Evolutionary conservation across 495 filamentous ascomycete species (phyloP).

Genomic region (Daldinia bambusicola): DNA sequence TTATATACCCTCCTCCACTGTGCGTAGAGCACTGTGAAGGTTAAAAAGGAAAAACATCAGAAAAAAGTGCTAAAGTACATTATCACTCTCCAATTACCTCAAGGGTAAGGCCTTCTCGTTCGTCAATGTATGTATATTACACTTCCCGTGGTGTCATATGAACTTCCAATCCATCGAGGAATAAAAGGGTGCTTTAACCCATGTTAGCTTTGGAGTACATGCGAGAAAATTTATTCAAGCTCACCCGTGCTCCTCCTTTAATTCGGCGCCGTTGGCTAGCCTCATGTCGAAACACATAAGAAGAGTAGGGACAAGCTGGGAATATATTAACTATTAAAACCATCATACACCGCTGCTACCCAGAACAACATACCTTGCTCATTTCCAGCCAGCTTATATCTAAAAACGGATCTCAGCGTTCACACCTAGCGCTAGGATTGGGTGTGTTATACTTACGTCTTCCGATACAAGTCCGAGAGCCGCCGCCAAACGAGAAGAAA

Average conservation of each 20-base stretch:
- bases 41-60: background rate
- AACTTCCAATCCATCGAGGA: background rate
- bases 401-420: background rate
- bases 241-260: background rate
- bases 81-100: background rate
- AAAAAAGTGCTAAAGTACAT: background rate
- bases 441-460: background rate
- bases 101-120: background rate
- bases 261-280: background rate
- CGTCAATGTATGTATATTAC: background rate
- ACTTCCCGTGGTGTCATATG: background rate
- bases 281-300: background rate
- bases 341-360: background rate
- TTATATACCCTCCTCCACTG: background rate
- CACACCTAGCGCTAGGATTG: background rate
- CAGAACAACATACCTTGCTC: background rate
- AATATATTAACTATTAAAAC: background rate
- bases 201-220: background rate
- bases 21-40: too few species aligned
- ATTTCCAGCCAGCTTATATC: conserved; percentile 2
- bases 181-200: background rate
- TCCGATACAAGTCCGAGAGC: background rate
- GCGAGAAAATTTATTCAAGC: background rate
- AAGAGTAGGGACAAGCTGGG: background rate
- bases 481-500: background rate